Conservation (phyloP, 2,329 filamentous ascomycete species). For the Tympanopsis confertula region DNA sequence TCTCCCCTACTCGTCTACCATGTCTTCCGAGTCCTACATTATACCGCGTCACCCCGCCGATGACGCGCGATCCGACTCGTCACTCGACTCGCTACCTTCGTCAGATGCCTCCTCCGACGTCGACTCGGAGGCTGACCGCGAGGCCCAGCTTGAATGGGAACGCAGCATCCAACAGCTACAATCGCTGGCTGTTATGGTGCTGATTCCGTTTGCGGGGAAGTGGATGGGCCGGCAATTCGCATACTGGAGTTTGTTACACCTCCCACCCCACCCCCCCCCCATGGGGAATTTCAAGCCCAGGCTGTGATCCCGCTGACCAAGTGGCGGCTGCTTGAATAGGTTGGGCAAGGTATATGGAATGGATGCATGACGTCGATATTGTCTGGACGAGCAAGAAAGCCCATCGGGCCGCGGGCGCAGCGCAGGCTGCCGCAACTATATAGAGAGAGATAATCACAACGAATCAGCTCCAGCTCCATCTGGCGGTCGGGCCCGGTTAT, state of each 20-base stretch:
- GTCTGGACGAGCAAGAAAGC: constrained; percentile 47
- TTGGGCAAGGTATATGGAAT: constrained; percentile 89
- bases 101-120: constrained; percentile 45
- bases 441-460: too few species aligned
- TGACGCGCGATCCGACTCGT: constrained; percentile 45
- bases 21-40: too few species aligned
- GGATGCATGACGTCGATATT: constrained; percentile 75
- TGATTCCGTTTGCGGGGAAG: constrained; percentile 89
- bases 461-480: too few species aligned
- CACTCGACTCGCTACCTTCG: constrained; percentile 54
- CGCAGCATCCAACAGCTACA: constrained; percentile 89
- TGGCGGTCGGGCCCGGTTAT: too few species aligned
- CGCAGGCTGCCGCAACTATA: constrained; percentile 46
- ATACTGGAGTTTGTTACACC: constrained; percentile 69
- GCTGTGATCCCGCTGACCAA: background rate
- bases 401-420: constrained; percentile 51
- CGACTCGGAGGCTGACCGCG: constrained; percentile 39
- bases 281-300: background rate
- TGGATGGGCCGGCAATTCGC: constrained; percentile 90
- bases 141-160: constrained; percentile 91
- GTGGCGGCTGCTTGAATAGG: constrained; percentile 34
- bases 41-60: too few species aligned
- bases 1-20: too few species aligned
- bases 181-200: constrained; percentile 81
- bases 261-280: background rate